phyloP scores from a whole-genome alignment of 495 filamentous ascomycete species.

The Massariosphaeria phaeospora region DNA sequence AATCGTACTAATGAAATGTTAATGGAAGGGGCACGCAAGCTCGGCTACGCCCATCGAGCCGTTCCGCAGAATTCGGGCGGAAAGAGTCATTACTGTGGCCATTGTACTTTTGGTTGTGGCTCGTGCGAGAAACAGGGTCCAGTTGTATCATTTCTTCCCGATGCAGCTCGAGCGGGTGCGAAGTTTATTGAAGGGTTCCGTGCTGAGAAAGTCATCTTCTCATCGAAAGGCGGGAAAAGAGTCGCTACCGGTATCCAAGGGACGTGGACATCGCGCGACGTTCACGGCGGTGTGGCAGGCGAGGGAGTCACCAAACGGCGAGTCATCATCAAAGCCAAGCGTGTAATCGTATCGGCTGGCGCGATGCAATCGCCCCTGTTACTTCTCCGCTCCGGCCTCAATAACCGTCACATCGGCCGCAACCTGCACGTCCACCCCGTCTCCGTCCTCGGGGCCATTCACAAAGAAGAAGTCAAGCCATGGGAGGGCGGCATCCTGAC shows the following conservation, averaged over 20 bases:
- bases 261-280: slow-evolving; percentile 66
- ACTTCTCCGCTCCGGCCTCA: slow-evolving; percentile 64
- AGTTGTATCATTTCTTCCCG: slow-evolving; percentile 67
- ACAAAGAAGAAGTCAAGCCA: slow-evolving; percentile 59
- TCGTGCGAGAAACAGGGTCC: slow-evolving; percentile 71
- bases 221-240: slow-evolving; percentile 50
- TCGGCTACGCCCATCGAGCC: slow-evolving; percentile 65
- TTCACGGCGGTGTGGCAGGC: slow-evolving; percentile 52
- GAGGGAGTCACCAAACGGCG: slow-evolving; percentile 48
- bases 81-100: slow-evolving; percentile 67
- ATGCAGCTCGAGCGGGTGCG: slow-evolving; percentile 69
- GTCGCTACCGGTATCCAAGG: slow-evolving; percentile 65
- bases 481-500: slow-evolving; percentile 83
- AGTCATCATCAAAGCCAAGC: slow-evolving; percentile 72
- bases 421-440: slow-evolving; percentile 81
- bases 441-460: slow-evolving; percentile 55
- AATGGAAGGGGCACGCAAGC: slow-evolving; percentile 67
- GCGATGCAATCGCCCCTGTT: slow-evolving; percentile 71
- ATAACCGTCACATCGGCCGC: slow-evolving; percentile 77
- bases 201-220: slow-evolving; percentile 63
- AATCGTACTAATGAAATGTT: slow-evolving; percentile 64
- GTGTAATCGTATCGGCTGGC: slow-evolving; percentile 71
- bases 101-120: slow-evolving; percentile 74
- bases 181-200: slow-evolving; percentile 74
- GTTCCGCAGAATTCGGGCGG: slow-evolving; percentile 78